A percentile compares a stretch with the other conserved stretches of the same genome.
phyloP scores from a whole-genome alignment of 805 yeast species.

The Candida corydali region DNA sequence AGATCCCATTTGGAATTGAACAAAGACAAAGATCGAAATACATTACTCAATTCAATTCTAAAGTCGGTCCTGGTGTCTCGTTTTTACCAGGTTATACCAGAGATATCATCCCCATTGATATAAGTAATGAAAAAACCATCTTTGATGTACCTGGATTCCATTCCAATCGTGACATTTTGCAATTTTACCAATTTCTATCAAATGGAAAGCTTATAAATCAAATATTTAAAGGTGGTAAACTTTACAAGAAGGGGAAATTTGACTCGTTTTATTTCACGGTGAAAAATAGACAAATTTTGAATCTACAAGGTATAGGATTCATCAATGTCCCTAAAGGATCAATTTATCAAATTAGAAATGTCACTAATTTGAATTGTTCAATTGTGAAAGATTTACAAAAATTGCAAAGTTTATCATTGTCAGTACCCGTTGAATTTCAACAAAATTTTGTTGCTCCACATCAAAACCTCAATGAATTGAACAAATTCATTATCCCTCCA shows the following conservation, averaged over 20 bases:
- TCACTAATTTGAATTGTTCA: constrained; percentile 38
- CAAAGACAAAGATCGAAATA: constrained; percentile 9
- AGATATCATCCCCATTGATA: constrained; percentile 31
- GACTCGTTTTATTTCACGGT: constrained; percentile 32
- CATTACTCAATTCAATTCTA: constrained; percentile 19
- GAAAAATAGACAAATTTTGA: constrained; percentile 42
- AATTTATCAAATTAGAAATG: constrained; percentile 45
- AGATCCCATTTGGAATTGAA: constrained; percentile 6
- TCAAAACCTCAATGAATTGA: constrained; percentile 20
- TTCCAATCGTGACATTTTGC: constrained; percentile 8
- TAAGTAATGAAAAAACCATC: constrained; percentile 24
- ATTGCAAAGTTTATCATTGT: constrained; percentile 19
- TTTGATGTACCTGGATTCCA: constrained; percentile 49
- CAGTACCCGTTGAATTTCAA: constrained; percentile 9
- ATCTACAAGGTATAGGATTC: constrained; percentile 61
- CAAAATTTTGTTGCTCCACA: constrained; percentile 10
- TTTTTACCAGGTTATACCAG: constrained; percentile 72
- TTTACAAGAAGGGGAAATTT: constrained; percentile 26
- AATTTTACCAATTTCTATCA: constrained; percentile 11
- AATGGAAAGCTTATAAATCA: constrained; percentile 19
- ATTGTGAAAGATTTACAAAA: constrained; percentile 27
- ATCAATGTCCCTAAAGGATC: constrained; percentile 50
- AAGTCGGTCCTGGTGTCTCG: constrained; percentile 44
- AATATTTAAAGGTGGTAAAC: constrained; percentile 24
- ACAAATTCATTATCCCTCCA: constrained; percentile 60